Percentiles rank a stretch among this genome's conserved stretches.
phyloP scores from a whole-genome alignment of 768 basidiomycete genomes.

The Agrocybe pediades region DNA sequence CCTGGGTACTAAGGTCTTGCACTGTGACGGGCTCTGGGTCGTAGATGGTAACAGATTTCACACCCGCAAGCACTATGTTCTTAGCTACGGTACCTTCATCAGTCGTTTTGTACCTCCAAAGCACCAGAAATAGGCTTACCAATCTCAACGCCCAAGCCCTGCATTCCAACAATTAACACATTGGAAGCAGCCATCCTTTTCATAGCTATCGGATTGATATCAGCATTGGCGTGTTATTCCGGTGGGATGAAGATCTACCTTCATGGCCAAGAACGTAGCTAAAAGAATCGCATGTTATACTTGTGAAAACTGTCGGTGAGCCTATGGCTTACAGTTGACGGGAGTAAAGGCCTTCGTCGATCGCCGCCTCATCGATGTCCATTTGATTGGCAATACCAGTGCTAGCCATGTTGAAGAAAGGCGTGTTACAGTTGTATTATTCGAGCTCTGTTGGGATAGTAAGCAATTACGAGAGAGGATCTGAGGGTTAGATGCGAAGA shows the following conservation, averaged over 20 bases:
- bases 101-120: slow-evolving; percentile 6
- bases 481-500: not conserved
- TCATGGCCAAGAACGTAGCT: slow-evolving; percentile 96
- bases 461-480: not conserved
- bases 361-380: slow-evolving; percentile 86
- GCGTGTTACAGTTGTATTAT: not conserved
- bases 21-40: slow-evolving; percentile 88
- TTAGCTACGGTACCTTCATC: slow-evolving; percentile 61
- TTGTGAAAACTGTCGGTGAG: not conserved
- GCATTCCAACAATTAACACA: slow-evolving; percentile 89
- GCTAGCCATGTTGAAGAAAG: slow-evolving; percentile 33
- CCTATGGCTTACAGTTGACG: slow-evolving; percentile 76
- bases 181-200: slow-evolving; percentile 98
- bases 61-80: slow-evolving; percentile 92
- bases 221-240: not conserved
- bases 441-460: not conserved
- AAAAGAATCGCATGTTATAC: not conserved
- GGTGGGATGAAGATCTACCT: slow-evolving; percentile 51
- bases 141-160: slow-evolving; percentile 94
- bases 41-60: slow-evolving; percentile 94
- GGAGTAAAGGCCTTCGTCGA: slow-evolving; percentile 93
- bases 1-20: slow-evolving; percentile 94
- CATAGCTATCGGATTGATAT: slow-evolving; percentile 72
- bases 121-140: slow-evolving; percentile 42
- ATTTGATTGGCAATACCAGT: slow-evolving; percentile 52